Base-by-base conservation (phyloP, 208 protist species). In the Trichomonas vaginalis region DNA sequence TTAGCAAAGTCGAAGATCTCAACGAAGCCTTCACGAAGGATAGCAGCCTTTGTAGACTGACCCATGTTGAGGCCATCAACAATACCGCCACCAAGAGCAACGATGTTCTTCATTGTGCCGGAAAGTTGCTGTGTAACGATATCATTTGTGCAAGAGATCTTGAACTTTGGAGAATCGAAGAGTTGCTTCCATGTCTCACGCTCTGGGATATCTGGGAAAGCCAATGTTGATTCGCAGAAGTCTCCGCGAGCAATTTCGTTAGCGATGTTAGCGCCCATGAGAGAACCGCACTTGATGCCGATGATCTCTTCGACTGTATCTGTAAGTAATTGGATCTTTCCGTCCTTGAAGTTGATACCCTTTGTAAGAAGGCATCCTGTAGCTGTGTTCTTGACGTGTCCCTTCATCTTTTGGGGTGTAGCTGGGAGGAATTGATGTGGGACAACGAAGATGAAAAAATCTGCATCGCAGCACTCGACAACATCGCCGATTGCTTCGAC, bases 21-120 rank as follows among this genome's bases (percentile, higher is more conserved):
- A 51, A 96, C 83, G 46, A 96, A 79, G 0, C 96, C 96, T 23
- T 96, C 95, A 9, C 96, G 49, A n/a, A 97, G 86, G 47, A 97
- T 92, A 15, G 96, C 96, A 21, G 96, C 96, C 79, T 97, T 97
- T 82, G 95, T 97, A 82, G 96, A 96, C 40, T 96, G 88, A 40
- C 96, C 96, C 8, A 80, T 80, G 27, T 47, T 61, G 15, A 96
- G 88, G 3, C 96, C 96, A 80, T 97, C 96, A 37, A 42, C 37
- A 79, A 97, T 95, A 46, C 96, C 96, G 37, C 95, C 96, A 47
- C 56, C 96, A 32, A 96, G 14, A 42, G 96, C 96, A 10, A 96
- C 92, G 21, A 97, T 56, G 79, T 97, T 97, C 96, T 97, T 97
- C 45, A 97, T 95, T 32, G 96, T 96, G 46, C 96, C 86, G 0